A percentile compares a stretch with the other conserved stretches of the same genome.
Conservation (phyloP, 2,329 filamentous ascomycete genomes). For the Nigrospora sphaerica region DNA sequence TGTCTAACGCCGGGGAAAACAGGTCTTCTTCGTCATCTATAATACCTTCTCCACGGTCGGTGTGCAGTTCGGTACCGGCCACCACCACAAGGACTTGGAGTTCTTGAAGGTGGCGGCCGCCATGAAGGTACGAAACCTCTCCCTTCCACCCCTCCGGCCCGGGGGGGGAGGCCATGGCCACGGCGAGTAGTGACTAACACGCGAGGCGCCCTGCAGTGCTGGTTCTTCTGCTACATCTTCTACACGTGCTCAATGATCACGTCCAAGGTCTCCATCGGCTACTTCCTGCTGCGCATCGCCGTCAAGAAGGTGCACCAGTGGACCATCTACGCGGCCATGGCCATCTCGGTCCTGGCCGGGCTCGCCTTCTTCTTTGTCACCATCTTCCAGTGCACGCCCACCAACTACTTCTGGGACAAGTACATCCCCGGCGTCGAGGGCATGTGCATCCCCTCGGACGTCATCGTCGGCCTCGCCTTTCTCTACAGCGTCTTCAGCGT, state of each 20-base stretch:
- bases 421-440: slow-evolving; percentile 8
- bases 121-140: slow-evolving; percentile 1
- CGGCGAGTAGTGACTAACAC: not conserved
- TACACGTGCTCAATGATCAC: slow-evolving; percentile 13
- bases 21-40: slow-evolving; percentile 1
- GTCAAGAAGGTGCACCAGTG: slow-evolving; percentile 7
- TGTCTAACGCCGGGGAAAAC: not conserved
- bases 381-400: slow-evolving; percentile 12
- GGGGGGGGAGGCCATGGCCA: not conserved
- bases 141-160: not conserved
- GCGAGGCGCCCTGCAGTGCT: slow-evolving; percentile 6
- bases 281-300: slow-evolving; percentile 15
- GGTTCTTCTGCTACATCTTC: slow-evolving; percentile 14
- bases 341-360: slow-evolving; percentile 9
- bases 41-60: slow-evolving; percentile 1
- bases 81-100: slow-evolving; percentile 1
- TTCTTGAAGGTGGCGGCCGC: not conserved
- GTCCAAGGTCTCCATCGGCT: slow-evolving; percentile 14
- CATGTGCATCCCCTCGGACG: slow-evolving; percentile 18
- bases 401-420: slow-evolving; percentile 13
- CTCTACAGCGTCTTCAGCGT: slow-evolving; percentile 34
- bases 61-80: slow-evolving; percentile 2
- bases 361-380: slow-evolving; percentile 15
- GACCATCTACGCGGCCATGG: slow-evolving; percentile 12
- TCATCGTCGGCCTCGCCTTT: slow-evolving; percentile 37